Percentiles rank a stretch among this genome's conserved stretches.
Conservation (phyloP, 352 stramenopile genomes). For the Globisporangium middletonii region DNA sequence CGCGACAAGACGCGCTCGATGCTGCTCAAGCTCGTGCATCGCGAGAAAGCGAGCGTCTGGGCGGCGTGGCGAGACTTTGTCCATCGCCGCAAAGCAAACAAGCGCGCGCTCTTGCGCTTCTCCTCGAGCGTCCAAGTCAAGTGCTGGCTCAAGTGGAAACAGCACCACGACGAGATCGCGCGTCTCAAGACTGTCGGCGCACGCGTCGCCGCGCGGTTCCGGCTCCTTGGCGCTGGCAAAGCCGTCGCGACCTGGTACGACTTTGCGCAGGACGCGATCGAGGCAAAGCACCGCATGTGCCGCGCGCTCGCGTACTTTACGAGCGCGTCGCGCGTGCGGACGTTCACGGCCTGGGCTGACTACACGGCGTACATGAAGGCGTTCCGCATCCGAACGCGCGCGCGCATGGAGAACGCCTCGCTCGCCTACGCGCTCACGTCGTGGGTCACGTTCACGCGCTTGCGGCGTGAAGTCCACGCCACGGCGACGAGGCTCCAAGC, state of each 20-base stretch:
- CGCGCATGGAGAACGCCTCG: conserved; percentile 43
- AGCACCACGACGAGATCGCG: conserved; percentile 31
- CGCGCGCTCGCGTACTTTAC: conserved; percentile 61
- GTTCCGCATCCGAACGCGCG: conserved; percentile 35
- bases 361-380: conserved; percentile 32
- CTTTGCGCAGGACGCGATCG: conserved; percentile 47
- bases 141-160: conserved; percentile 58
- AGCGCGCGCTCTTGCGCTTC: conserved; percentile 53
- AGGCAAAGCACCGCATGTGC: conserved; percentile 34
- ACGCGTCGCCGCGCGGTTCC: conserved; percentile 35
- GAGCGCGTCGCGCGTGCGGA: conserved; percentile 47
- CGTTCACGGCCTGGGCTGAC: conserved; percentile 45
- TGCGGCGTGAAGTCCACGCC: conserved; percentile 24
- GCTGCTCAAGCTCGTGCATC: conserved; percentile 46
- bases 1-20: conserved; percentile 45
- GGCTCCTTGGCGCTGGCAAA: conserved; percentile 27
- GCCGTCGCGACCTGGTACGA: conserved; percentile 68
- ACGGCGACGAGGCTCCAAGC: conserved; percentile 42
- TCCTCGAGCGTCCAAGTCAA: conserved; percentile 52
- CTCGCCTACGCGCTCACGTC: conserved; percentile 40
- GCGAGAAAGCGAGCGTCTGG: conserved; percentile 49
- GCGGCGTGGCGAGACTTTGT: conserved; percentile 57
- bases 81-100: conserved; percentile 39
- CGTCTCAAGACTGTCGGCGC: conserved; percentile 34
- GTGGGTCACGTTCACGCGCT: conserved; percentile 37